Conservation (phyloP, 2,329 filamentous ascomycete genomes). For the Claviceps citrina region DNA sequence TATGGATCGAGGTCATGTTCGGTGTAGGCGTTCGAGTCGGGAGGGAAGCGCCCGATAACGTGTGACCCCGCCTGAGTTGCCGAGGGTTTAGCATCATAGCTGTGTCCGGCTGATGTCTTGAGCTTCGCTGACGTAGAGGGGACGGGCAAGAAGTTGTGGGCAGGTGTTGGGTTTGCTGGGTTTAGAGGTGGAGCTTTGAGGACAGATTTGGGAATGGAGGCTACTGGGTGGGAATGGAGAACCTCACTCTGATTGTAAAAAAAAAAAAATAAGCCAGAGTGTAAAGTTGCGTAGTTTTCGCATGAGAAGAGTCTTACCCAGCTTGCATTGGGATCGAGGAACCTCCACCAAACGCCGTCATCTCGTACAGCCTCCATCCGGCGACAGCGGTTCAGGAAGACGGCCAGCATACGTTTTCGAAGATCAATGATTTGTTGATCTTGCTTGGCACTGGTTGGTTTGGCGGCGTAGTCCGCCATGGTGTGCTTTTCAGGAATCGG, state of each 20-base stretch:
- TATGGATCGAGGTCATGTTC: constrained; percentile 92
- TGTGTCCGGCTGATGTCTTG: constrained; percentile 36
- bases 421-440: constrained; percentile 94
- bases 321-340: constrained; percentile 93
- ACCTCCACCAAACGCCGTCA: constrained; percentile 95
- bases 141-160: constrained; percentile 75
- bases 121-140: constrained; percentile 77
- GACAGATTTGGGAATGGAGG: constrained; percentile 84
- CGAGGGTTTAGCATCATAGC: constrained; percentile 20
- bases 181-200: constrained; percentile 91
- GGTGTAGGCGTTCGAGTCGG: constrained; percentile 56
- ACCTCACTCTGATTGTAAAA: constrained; percentile 58
- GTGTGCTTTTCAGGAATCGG: constrained; percentile 98
- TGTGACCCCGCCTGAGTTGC: constrained; percentile 33
- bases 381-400: constrained; percentile 86
- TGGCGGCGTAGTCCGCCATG: constrained; percentile 96
- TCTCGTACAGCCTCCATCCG: constrained; percentile 83
- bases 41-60: constrained; percentile 66
- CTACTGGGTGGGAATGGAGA: constrained; percentile 77
- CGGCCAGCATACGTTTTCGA: constrained; percentile 88
- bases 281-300: background rate
- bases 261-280: constrained; percentile 9
- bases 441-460: constrained; percentile 94
- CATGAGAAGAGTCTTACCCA: constrained; percentile 49
- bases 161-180: constrained; percentile 77